Percentiles rank a stretch among this genome's conserved stretches.
Conservation (phyloP, 148 eudicot genomes). For the Rhododendron simsii region DNA sequence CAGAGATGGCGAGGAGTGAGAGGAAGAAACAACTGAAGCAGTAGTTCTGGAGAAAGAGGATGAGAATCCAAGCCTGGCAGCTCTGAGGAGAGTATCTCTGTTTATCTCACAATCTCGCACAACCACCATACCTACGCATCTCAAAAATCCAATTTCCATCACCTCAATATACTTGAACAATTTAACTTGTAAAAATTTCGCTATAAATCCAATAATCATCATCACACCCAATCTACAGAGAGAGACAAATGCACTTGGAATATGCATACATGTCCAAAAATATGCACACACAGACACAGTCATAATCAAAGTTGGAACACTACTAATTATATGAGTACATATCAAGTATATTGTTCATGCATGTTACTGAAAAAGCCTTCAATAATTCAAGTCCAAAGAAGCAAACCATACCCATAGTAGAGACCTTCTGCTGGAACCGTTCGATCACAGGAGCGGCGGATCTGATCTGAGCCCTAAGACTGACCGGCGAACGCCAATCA, state of each 20-base stretch:
- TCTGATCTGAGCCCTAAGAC: slow-evolving; percentile 58
- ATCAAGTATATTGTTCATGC: no score
- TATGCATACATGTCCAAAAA: no score
- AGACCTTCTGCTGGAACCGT: slow-evolving; percentile 56
- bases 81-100: slow-evolving; percentile 19
- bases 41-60: slow-evolving; percentile 23
- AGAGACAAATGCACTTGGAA: no score
- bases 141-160: not conserved
- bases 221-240: no score
- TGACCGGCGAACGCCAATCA: slow-evolving; percentile 51
- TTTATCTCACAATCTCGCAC: no score
- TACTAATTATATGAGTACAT: no score
- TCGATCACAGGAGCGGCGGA: slow-evolving; percentile 44
- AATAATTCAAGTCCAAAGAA: not conserved
- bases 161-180: not conserved
- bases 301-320: no score
- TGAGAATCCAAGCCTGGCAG: slow-evolving; percentile 34
- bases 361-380: no score
- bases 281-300: no score
- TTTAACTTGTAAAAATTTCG: not conserved
- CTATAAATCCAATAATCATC: no score
- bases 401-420: slow-evolving; percentile 64
- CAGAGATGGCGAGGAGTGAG: slow-evolving; percentile 25
- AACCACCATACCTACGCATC: not conserved
- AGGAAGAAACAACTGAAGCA: not conserved